phyloP scores from a whole-genome alignment of 202 grass and related monocot genomes.

The Musa balbisiana region DNA sequence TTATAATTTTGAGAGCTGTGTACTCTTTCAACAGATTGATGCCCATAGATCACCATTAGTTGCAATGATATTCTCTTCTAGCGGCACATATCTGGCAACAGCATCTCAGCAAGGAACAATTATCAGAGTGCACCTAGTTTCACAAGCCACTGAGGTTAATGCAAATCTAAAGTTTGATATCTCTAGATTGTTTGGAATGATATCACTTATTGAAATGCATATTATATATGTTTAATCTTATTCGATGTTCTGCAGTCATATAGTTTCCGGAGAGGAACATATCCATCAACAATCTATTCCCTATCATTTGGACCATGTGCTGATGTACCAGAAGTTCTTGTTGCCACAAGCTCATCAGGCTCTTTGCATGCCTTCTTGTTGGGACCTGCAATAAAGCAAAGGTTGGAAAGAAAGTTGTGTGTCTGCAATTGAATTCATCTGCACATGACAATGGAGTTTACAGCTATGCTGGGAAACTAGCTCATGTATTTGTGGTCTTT shows the following conservation, averaged over 20 bases:
- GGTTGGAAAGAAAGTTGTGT: conserved; percentile 27
- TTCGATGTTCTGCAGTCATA: conserved; percentile 40
- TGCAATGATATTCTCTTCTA: conserved; percentile 75
- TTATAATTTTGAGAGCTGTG: conserved; percentile 13
- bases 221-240: not conserved
- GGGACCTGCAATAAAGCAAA: conserved; percentile 62
- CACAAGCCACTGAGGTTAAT: conserved; percentile 73
- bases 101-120: conserved; percentile 95
- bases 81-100: conserved; percentile 76
- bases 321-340: conserved; percentile 66
- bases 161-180: not conserved
- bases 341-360: conserved; percentile 89
- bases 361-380: conserved; percentile 94
- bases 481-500: not conserved
- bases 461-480: not conserved
- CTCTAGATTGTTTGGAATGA: not conserved
- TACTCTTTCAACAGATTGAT: conserved; percentile 64
- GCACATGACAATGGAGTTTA: not conserved
- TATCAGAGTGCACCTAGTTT: conserved; percentile 76
- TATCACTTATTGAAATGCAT: not conserved
- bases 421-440: not conserved
- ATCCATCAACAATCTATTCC: conserved; percentile 86
- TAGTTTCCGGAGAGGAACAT: conserved; percentile 87
- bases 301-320: conserved; percentile 62
- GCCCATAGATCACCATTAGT: conserved; percentile 71